Evolutionary conservation across 2,329 filamentous ascomycete species (phyloP), one percentile per base, ranked within the genome.

Genomic region (Talaromyces amestolkiae): DNA sequence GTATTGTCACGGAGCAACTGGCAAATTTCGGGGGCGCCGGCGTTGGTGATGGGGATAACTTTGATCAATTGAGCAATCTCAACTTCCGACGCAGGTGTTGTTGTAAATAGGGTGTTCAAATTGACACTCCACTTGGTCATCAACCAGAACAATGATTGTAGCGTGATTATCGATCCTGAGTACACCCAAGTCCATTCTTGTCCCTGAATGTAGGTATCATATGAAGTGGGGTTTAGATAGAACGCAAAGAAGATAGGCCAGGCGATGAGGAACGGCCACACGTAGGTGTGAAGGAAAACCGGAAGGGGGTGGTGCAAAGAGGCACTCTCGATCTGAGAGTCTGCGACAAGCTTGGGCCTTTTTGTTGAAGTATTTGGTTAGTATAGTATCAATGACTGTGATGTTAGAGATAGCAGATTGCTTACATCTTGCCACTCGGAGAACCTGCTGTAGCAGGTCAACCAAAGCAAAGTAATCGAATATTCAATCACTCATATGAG

Each of bases 111-210:
- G 24, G 90, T 90, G 74, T 89, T 87, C 69, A 98, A 82, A 75
- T 93, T 89, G 76, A 99, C 92, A 75, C 92, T 98, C 95, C 95
- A 99, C 81, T 98, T 92, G 56, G 95, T 99, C 82, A 91, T 94
- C 68, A 99, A 85, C 94, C 95, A 99, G 71, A 93, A 82, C 69
- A 99, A 85, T 69, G 91, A 89, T 82, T 99, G 96, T 65, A 90
- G 74, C 11, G 93, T 97, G 77, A 96, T 84, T 75, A 99, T 97
- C 70, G 88, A 85, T 73, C 91, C 94, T 70, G 90, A 87, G 89
- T 92, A 99, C 68, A 99, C 92, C 76, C 97, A 96, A 0, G 96
- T 98, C 94, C 95, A 99, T 84, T 99, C 95, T 72, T 91, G 89
- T n/a, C 90, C 93, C 72, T 91, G 87, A 69, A 99, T 96, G 82